These are phyloP conservation scores for Lotmaria passim DNA, from an alignment of 208 protist genomes.

Conservation along the genomic window DNA sequence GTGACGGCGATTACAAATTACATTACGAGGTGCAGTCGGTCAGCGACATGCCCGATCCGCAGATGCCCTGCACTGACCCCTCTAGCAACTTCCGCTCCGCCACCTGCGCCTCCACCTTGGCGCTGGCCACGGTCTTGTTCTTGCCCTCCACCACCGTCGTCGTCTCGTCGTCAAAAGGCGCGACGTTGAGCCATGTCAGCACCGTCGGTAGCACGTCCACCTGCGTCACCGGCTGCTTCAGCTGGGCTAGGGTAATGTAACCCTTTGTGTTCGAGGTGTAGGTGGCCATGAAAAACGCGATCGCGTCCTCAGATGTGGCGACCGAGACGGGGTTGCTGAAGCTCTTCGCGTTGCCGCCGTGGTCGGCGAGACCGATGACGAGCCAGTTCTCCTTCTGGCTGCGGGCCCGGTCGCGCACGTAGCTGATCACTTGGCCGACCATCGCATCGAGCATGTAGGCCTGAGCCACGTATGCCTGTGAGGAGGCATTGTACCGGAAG, in stretches of 20 bases:
- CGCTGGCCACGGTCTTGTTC: constrained; percentile 37
- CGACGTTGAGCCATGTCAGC: constrained; percentile 73
- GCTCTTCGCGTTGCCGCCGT: constrained; percentile 65
- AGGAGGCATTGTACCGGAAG: constrained; percentile 59
- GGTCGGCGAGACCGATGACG: constrained; percentile 62
- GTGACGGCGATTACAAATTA: too few relatives aligned
- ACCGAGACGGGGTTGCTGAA: constrained; percentile 45
- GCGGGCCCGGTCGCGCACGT: constrained; percentile 54
- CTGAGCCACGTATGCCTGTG: constrained; percentile 59
- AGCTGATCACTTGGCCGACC: constrained; percentile 70
- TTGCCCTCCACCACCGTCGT: constrained; percentile 34
- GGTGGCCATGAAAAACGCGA: constrained; percentile 71
- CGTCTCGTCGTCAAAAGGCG: constrained; percentile 62
- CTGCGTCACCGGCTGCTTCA: constrained; percentile 54
- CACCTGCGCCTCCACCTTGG: constrained; percentile 32
- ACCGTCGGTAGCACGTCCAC: constrained; percentile 78
- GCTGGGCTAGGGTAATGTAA: constrained; percentile 42
- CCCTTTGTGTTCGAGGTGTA: constrained; percentile 55
- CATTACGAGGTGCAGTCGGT: constrained; percentile 43
- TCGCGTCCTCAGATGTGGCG: constrained; percentile 40
- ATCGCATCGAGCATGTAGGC: constrained; percentile 73
- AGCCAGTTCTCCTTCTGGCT: constrained; percentile 84
- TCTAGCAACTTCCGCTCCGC: constrained; percentile 40
- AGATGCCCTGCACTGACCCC: constrained; percentile 68
- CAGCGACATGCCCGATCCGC: constrained; percentile 50